Percentiles rank a stretch among this genome's conserved stretches.
These are phyloP conservation scores for Globisporangium middletonii DNA, from an alignment of 352 stramenopile species.

Conservation along the genomic window DNA sequence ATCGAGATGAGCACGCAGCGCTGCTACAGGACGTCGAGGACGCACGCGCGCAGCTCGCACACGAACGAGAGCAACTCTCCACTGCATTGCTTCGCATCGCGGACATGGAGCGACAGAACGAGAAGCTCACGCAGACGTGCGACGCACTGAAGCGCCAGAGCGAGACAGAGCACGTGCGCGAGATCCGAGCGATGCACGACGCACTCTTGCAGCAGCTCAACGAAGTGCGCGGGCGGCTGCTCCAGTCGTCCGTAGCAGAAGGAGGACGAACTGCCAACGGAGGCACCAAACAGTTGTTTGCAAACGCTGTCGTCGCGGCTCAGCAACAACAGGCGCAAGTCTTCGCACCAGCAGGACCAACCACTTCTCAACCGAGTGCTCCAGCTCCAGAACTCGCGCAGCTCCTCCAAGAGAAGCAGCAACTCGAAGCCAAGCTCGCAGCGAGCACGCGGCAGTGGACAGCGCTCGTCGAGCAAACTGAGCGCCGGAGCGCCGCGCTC, in stretches of 20 bases:
- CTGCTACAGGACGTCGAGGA: slow-evolving; percentile 6
- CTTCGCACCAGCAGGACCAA: not conserved
- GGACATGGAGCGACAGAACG: slow-evolving; percentile 16
- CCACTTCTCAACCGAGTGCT: not conserved
- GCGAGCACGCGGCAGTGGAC: slow-evolving; percentile 39
- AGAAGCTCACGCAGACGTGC: slow-evolving; percentile 7
- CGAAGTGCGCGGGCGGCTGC: slow-evolving; percentile 23
- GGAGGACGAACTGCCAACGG: not conserved
- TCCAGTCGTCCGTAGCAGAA: slow-evolving; percentile 7
- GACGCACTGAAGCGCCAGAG: slow-evolving; percentile 4
- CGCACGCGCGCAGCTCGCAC: slow-evolving; percentile 8
- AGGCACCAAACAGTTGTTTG: too few relatives aligned
- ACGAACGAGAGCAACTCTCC: slow-evolving; percentile 26
- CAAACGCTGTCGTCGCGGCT: too few relatives aligned
- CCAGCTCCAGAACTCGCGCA: slow-evolving; percentile 3
- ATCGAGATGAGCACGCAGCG: too few relatives aligned
- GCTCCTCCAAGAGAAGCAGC: slow-evolving; percentile 17
- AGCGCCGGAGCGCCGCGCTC: slow-evolving; percentile 50
- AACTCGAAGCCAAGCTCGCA: slow-evolving; percentile 30
- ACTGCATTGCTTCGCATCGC: slow-evolving; percentile 14
- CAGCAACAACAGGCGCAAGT: not conserved
- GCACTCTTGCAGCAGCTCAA: slow-evolving; percentile 33
- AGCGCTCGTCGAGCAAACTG: slow-evolving; percentile 37
- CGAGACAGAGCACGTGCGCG: slow-evolving; percentile 9
- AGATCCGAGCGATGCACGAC: slow-evolving; percentile 35